Base-by-base conservation (phyloP, 108 stramenopile species). In the Skeletonema grethae region DNA sequence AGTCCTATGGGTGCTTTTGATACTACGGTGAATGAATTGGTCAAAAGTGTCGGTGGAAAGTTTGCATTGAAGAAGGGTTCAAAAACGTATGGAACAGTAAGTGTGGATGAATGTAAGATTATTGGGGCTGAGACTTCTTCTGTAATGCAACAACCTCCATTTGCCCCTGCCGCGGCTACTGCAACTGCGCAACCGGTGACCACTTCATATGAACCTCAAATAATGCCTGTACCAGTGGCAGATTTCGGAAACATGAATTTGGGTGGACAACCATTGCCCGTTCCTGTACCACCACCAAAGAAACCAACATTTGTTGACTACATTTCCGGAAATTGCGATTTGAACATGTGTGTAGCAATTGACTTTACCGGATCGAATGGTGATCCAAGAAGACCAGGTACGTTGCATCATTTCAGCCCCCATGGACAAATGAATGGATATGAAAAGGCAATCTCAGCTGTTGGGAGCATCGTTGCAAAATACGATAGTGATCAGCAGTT, bases 361-460 rank as follows among this genome's bases (percentile, higher is more conserved):
- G 97, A 97, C 71, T 97, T 93, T 69, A 97, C 97, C 7, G 95
- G 92, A n/a, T 88, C 86, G 43, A 97, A 97, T 76, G 97, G 97
- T 4, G 88, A 91, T 67, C 93, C 93, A 22, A 72, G 86, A 13
- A 72, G 82, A 59, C 86, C 92, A 46, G 88, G 89, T 0, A 93
- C 92, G 9, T 74, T 93, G 38, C 92, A 93, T 67, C 87, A 89
- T 46, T 85, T 95, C 38, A 78, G 87, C 72, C 78, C 43, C 5
- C 70, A 83, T 38, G 87, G 88, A 35, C 73, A 79, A 76, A 30
- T 77, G 57, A 92, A 92, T 67, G 83, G 88, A 20, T 91, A 96
- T 64, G 87, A 89, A 80, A 88, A 86, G 64, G 92, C 90, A 2
- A 91, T 92, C 22, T 61, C 66, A 1, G 76, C 80, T 6, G 87